phyloP scores from a whole-genome alignment of 371 early-diverging fungal genomes.

The Apophysomyces elegans region DNA sequence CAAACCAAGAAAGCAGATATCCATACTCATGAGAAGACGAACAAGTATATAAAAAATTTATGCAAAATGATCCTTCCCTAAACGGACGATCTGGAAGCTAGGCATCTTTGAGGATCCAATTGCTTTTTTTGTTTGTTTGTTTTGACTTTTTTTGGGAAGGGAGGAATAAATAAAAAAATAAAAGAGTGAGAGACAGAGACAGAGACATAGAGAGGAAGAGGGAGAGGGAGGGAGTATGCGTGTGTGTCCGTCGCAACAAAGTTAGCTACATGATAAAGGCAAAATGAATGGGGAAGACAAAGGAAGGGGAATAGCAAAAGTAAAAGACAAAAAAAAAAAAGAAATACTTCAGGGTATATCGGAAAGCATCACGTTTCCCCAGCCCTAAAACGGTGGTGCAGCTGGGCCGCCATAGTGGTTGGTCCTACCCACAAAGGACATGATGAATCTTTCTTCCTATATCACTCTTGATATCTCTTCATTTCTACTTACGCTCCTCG shows the following conservation, averaged over 20 bases:
- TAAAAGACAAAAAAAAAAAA: background rate
- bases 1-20: too few species aligned
- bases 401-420: background rate
- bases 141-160: too few species aligned
- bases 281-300: conserved; percentile 4
- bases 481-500: conserved; percentile 25
- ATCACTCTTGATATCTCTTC: background rate
- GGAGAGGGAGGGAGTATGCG: background rate
- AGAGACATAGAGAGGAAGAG: conserved; percentile 1
- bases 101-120: too few species aligned
- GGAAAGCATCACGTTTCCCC: conserved; percentile 5
- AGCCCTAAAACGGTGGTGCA: conserved; percentile 5
- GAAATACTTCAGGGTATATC: conserved; percentile 6
- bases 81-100: too few species aligned
- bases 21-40: too few species aligned
- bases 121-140: too few species aligned
- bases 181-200: background rate
- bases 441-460: background rate
- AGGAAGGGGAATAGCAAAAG: conserved; percentile 2
- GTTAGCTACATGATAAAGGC: conserved; percentile 9
- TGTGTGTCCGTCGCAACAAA: background rate
- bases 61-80: too few species aligned
- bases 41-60: too few species aligned
- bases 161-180: too few species aligned
- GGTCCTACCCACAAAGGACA: background rate